phyloP scores from a whole-genome alignment of 2,329 filamentous ascomycete genomes.

The Ophiobolus disseminans region DNA sequence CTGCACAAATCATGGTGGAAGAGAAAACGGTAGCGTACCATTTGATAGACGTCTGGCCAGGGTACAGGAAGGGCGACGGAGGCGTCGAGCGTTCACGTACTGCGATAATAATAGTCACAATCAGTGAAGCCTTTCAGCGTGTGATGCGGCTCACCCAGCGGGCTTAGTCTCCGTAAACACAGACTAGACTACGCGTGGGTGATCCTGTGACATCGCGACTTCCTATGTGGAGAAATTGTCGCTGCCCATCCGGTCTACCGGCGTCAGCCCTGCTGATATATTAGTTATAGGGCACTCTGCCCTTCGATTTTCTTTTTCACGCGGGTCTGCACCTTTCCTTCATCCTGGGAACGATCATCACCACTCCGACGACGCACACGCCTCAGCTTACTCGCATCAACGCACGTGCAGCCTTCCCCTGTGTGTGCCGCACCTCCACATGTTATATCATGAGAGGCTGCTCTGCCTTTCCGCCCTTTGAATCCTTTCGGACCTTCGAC shows the following conservation, averaged over 20 bases:
- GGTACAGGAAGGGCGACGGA: too few species aligned
- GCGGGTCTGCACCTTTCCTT: conserved; percentile 1
- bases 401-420: conserved; percentile 18
- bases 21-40: background rate
- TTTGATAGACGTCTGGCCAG: background rate
- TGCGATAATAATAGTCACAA: too few species aligned
- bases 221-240: conserved; percentile 4
- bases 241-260: conserved; percentile 11
- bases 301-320: conserved; percentile 2
- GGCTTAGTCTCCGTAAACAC: background rate
- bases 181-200: background rate
- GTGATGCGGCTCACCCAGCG: too few species aligned
- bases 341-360: conserved; percentile 10
- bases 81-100: too few species aligned
- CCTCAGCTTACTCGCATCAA: conserved; percentile 18
- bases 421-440: conserved; percentile 12
- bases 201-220: conserved; percentile 9
- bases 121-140: too few species aligned
- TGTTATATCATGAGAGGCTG: conserved; percentile 27
- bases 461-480: conserved; percentile 21
- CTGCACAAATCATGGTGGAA: background rate
- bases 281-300: conserved; percentile 8
- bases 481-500: conserved; percentile 3
- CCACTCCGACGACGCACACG: conserved; percentile 7
- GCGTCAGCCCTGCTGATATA: conserved; percentile 16